Base-by-base conservation (phyloP, 805 yeast genomes). In the Candida ascalaphidarum region DNA sequence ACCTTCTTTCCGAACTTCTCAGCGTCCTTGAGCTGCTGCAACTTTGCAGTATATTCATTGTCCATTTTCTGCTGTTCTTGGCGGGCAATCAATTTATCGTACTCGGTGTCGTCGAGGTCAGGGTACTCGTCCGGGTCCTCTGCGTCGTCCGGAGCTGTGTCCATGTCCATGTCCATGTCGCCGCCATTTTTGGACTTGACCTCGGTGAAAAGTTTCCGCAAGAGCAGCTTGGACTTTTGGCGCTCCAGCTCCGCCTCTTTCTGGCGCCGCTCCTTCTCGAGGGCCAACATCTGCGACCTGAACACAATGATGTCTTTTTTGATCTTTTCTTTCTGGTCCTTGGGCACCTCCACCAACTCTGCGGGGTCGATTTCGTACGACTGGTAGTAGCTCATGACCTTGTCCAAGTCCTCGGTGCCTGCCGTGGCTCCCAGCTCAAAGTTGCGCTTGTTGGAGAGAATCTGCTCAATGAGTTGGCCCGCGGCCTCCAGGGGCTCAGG, bases 261-360 rank as follows among this genome's bases (percentile, higher is more conserved):
- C 27, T 64, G 68, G 23, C 79, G 58, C 25, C 71, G 68, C 26
- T 61, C 60, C 29, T 62, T 58, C 31, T 76, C 82, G 16, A 70
- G 50, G 22, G 63, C 63, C 29, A 74, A 43, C 16, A 76, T 77
- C 23, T 63, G 65, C 14, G 74, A 55, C 41, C 83, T 51, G 43
- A 77, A 77, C 35, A 65, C 68, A 32, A 74, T 58, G 31, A 77
- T 66, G 32, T 71, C 74, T 31, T 61, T 60, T 12, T 60, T 65
- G 21, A 76, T 68, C n/a, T 53, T 55, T 13, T 73, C 77, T 25
- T 68, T 48, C 58, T 71, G 55, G 15, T 68, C 68, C 14, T 52
- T 48, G 2, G 83, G 81, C 4, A 77, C 67, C 37, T 73, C 82
- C 10, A 61, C 52, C 30, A 77, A 46, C 40, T 76, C 82, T 25